These are phyloP conservation scores for Phtheirospermum japonicum DNA, from an alignment of 257 asterid species.

Conservation along the genomic window DNA sequence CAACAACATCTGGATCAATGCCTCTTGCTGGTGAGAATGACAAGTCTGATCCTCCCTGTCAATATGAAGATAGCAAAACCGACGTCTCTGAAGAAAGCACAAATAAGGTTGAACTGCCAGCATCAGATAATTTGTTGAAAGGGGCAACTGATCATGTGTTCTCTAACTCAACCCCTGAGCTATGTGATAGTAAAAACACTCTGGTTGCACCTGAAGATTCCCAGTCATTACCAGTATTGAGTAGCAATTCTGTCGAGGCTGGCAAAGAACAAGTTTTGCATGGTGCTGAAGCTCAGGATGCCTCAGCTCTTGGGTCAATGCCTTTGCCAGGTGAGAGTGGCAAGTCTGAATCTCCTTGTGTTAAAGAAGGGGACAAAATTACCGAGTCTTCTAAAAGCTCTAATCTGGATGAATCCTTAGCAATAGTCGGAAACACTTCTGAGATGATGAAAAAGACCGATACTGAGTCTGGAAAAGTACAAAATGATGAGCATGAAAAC, in stretches of 20 bases:
- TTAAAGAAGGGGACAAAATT: slow-evolving; percentile 22
- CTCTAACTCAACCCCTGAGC: slow-evolving; percentile 27
- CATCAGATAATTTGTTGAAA: slow-evolving; percentile 32
- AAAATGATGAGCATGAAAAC: slow-evolving; percentile 27
- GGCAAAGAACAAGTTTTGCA: slow-evolving; percentile 24
- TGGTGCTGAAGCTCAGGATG: background rate
- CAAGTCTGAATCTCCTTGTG: slow-evolving; percentile 17
- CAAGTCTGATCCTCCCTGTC: slow-evolving; percentile 26
- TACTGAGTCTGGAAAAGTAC: slow-evolving; percentile 23
- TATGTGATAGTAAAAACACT: slow-evolving; percentile 27
- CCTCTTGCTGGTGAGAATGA: slow-evolving; percentile 28
- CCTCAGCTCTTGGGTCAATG: slow-evolving; percentile 3
- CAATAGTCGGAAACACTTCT: no score
- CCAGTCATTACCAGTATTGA: slow-evolving; percentile 27
- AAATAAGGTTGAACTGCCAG: slow-evolving; percentile 21
- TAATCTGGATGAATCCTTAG: slow-evolving; percentile 19
- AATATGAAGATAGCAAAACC: slow-evolving; percentile 22
- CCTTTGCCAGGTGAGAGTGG: slow-evolving; percentile 1
- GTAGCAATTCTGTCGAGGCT: slow-evolving; percentile 18
- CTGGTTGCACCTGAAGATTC: slow-evolving; percentile 27
- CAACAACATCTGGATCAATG: slow-evolving; percentile 23
- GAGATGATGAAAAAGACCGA: slow-evolving; percentile 27
- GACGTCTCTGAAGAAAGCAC: slow-evolving; percentile 20
- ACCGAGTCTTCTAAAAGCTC: slow-evolving; percentile 26
- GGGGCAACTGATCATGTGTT: slow-evolving; percentile 24